A percentile compares a stretch with the other conserved stretches of the same genome.
Conservation (phyloP, 305 asterid species). For the Caryopteris hybrid region DNA sequence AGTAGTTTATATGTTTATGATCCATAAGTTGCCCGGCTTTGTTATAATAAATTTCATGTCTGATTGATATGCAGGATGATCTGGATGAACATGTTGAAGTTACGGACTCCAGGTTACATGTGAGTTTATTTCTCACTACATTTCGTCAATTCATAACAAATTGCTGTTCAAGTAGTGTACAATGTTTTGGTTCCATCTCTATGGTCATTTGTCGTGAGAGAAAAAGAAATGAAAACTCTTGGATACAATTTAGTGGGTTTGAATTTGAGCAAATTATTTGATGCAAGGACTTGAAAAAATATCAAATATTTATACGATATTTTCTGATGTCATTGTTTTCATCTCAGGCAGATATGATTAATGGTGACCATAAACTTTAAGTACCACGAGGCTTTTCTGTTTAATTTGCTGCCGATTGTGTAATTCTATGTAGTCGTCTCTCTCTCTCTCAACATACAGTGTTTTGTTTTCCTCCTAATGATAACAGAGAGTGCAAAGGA, state of each 20-base stretch:
- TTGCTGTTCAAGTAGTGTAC: neutral
- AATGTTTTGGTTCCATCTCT: too few relatives aligned
- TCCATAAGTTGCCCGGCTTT: neutral
- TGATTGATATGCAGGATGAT: conserved; percentile 55
- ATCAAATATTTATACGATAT: too few relatives aligned
- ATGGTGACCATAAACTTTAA: too few relatives aligned
- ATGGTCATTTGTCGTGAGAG: too few relatives aligned
- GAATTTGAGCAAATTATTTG: too few relatives aligned
- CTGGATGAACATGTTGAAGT: conserved; percentile 82
- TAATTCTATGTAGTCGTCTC: neutral
- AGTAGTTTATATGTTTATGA: neutral
- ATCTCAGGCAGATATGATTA: too few relatives aligned
- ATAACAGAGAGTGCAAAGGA: conserved; percentile 76
- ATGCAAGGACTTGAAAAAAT: too few relatives aligned
- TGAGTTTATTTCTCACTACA: conserved; percentile 22
- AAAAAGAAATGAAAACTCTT: too few relatives aligned
- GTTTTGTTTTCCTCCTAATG: neutral
- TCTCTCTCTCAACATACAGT: neutral
- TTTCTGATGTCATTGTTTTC: too few relatives aligned
- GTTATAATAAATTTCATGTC: neutral
- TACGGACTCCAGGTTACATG: conserved; percentile 85
- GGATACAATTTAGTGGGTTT: too few relatives aligned
- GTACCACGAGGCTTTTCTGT: too few relatives aligned
- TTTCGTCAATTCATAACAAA: neutral
- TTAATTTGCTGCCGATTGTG: too few relatives aligned